Evolutionary conservation across 257 asterid genomes (phyloP).

Genomic region (Leptodermis oblonga): DNA sequence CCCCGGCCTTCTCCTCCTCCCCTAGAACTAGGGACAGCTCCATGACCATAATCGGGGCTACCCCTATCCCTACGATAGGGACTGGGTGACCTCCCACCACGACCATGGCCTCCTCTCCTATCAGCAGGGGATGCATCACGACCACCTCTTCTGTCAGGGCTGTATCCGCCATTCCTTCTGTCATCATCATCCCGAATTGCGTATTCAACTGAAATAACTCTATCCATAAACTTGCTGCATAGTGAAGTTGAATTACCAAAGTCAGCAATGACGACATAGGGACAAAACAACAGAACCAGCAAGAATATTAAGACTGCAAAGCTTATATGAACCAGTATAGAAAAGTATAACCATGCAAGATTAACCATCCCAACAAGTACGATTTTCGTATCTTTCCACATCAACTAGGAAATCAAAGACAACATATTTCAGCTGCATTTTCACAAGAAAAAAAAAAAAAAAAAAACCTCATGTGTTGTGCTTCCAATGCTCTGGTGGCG

Average conservation of each 20-base stretch:
- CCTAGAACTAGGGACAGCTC: conserved; percentile 61
- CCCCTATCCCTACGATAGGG: conserved; percentile 76
- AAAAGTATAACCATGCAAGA: not conserved
- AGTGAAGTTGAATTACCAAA: conserved; percentile 8
- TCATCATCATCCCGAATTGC: conserved; percentile 79
- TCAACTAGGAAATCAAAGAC: not conserved
- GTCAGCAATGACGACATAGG: not conserved
- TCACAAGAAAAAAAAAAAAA: conserved; percentile 1
- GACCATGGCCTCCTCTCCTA: conserved; percentile 48
- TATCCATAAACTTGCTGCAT: conserved; percentile 83
- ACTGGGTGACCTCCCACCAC: conserved; percentile 66
- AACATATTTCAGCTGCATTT: not conserved
- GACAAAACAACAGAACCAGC: not conserved
- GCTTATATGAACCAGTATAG: not conserved
- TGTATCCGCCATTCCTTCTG: conserved; percentile 51
- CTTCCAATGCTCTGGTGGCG: conserved; percentile 79
- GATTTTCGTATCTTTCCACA: not conserved
- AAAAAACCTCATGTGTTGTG: conserved; percentile 62
- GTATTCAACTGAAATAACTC: conserved; percentile 81
- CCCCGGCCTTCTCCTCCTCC: conserved; percentile 45
- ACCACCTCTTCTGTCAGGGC: conserved; percentile 91
- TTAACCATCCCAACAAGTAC: not conserved
- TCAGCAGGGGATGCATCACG: conserved; percentile 53
- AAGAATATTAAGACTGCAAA: not conserved
- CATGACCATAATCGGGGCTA: conserved; percentile 93